These are phyloP conservation scores for Pistacia atlantica DNA, from an alignment of 345 rosid genomes.

Conservation along the genomic window DNA sequence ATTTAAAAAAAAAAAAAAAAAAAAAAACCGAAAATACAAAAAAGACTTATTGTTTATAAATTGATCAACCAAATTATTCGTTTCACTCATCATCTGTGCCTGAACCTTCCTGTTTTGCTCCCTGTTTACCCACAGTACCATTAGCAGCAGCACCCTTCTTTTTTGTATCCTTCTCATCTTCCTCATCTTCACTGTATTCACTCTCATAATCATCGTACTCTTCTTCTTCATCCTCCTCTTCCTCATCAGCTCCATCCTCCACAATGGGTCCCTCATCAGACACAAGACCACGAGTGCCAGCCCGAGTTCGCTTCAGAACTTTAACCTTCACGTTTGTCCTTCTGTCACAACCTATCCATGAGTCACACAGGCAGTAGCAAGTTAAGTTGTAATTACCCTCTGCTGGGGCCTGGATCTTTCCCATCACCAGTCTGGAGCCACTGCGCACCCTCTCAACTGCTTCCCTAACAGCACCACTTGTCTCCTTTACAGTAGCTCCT, in stretches of 20 bases:
- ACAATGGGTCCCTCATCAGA: constrained; percentile 70
- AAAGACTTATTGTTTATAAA: constrained; percentile 1
- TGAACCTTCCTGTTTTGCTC: constrained; percentile 68
- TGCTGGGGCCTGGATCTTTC: constrained; percentile 80
- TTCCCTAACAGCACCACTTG: constrained; percentile 57
- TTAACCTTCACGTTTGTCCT: constrained; percentile 70
- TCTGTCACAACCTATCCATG: constrained; percentile 95
- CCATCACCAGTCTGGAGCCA: constrained; percentile 89
- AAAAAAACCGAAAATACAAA: not conserved
- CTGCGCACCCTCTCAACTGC: constrained; percentile 79
- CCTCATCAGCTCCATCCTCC: constrained; percentile 94
- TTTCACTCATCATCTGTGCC: constrained; percentile 72
- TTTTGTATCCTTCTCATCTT: constrained; percentile 61
- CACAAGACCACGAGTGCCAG: constrained; percentile 64
- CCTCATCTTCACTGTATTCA: constrained; percentile 94
- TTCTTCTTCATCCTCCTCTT: constrained; percentile 88
- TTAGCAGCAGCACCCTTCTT: constrained; percentile 60
- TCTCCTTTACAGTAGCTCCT: constrained; percentile 81
- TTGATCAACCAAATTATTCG: constrained; percentile 23
- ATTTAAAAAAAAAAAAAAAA: not conserved
- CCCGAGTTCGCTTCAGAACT: constrained; percentile 81
- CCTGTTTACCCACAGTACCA: constrained; percentile 49
- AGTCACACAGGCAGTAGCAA: constrained; percentile 85
- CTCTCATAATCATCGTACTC: constrained; percentile 86
- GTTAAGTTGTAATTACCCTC: constrained; percentile 91